Percentiles rank a stretch among this genome's conserved stretches.
Conservation (phyloP, 139 green algal species). For the Chlorella sp. region DNA sequence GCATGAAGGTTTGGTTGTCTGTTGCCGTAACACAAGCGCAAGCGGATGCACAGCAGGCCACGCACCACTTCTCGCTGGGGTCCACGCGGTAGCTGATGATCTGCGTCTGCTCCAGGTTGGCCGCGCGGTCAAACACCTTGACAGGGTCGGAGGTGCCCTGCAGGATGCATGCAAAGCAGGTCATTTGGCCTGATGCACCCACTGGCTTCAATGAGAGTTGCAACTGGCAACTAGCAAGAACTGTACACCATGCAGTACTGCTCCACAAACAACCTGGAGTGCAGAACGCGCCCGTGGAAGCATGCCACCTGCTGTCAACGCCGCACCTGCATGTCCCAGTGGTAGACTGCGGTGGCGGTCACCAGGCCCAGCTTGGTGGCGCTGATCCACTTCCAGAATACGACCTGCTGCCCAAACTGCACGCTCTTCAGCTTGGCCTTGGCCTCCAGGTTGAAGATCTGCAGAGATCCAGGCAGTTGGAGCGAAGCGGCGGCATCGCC, state of each 20-base stretch:
- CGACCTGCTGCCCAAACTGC: conserved; percentile 93
- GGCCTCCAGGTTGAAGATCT: conserved; percentile 98
- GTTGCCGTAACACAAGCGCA: no score
- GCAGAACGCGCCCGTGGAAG: neutral
- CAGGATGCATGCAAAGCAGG: neutral
- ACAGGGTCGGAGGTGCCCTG: conserved; percentile 78
- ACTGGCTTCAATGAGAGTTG: neutral
- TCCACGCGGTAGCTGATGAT: conserved; percentile 98
- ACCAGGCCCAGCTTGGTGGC: conserved; percentile 91
- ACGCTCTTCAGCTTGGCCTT: conserved; percentile 99
- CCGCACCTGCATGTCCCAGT: conserved; percentile 95
- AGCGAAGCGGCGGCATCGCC: no score
- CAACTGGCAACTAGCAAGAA: no score
- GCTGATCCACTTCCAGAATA: conserved; percentile 99
- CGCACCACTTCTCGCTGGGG: conserved; percentile 93
- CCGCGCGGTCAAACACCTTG: conserved; percentile 98
- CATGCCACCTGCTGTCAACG: neutral
- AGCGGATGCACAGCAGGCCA: neutral
- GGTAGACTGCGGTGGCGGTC: conserved; percentile 92
- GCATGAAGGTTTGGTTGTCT: no score
- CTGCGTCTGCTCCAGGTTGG: conserved; percentile 95
- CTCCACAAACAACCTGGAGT: neutral
- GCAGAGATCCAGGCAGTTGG: no score
- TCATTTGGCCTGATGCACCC: neutral
- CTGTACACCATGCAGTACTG: no score